A percentile compares a stretch with the other conserved stretches of the same genome.
Conservation (phyloP, 2,329 filamentous ascomycete genomes). For the Venturia asperata region DNA sequence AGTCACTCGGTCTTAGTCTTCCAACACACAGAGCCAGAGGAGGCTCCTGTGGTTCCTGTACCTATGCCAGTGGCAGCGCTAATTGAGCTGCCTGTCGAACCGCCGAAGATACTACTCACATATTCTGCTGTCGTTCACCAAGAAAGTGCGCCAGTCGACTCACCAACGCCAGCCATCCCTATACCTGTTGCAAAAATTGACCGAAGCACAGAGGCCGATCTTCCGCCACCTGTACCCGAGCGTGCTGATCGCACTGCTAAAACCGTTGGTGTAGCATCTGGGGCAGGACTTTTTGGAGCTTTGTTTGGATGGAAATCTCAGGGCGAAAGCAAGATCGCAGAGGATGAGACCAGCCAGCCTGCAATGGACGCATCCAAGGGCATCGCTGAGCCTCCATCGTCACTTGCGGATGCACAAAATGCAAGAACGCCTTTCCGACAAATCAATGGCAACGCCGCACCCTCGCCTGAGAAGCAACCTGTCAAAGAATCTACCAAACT, state of each 20-base stretch:
- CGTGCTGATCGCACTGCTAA: constrained; percentile 14
- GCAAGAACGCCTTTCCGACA: constrained; percentile 25
- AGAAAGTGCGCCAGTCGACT: constrained; percentile 19
- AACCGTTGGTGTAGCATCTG: not conserved
- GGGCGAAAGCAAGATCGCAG: constrained; percentile 48
- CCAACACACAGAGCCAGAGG: constrained; percentile 28
- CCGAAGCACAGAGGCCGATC: not conserved
- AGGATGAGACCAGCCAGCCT: constrained; percentile 57
- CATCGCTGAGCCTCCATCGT: not conserved
- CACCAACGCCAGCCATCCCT: not conserved
- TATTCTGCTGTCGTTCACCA: constrained; percentile 18
- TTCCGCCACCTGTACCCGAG: not conserved
- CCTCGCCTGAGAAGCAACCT: constrained; percentile 11
- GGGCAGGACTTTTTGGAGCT: constrained; percentile 13
- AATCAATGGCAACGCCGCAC: constrained; percentile 25
- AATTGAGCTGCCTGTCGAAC: not conserved
- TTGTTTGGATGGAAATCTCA: constrained; percentile 14
- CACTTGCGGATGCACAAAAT: not conserved
- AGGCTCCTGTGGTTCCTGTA: constrained; percentile 20
- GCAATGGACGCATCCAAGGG: not conserved
- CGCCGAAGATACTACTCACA: constrained; percentile 22
- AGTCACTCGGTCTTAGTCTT: constrained; percentile 27
- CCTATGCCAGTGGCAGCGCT: constrained; percentile 24
- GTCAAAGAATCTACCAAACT: constrained; percentile 13
- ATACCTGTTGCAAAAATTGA: constrained; percentile 10